Conservation (phyloP, 2,329 filamentous ascomycete species). For the Ceratocystis destructans region DNA sequence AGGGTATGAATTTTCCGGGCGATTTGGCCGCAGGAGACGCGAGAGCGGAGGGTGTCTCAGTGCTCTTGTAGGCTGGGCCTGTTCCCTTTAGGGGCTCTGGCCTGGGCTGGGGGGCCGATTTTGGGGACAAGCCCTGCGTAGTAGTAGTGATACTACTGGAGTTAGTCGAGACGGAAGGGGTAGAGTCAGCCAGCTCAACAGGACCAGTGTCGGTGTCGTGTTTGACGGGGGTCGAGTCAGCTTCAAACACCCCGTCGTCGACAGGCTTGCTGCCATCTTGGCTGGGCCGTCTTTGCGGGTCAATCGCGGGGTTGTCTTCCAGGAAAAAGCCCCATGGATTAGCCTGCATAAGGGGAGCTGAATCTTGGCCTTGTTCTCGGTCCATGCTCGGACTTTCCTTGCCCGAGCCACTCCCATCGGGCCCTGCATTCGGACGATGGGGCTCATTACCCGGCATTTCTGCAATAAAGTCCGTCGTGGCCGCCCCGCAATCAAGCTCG, state of each 20-base stretch:
- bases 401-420: background rate
- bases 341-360: constrained; percentile 1
- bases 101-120: background rate
- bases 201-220: background rate
- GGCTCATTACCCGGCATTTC: constrained; percentile 15
- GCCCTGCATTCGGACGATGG: background rate
- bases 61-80: background rate
- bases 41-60: background rate
- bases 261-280: background rate
- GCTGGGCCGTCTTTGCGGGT: background rate
- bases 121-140: background rate
- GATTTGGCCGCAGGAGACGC: background rate
- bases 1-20: constrained; percentile 10
- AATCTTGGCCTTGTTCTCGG: background rate
- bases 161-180: background rate
- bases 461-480: constrained; percentile 3
- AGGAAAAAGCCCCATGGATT: constrained; percentile 21
- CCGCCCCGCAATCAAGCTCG: constrained; percentile 10
- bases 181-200: constrained; percentile 5
- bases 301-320: constrained; percentile 17
- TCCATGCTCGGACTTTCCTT: background rate
- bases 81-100: background rate
- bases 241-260: background rate
- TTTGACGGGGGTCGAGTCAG: constrained; percentile 2
- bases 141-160: background rate